phyloP scores from a whole-genome alignment of 2,329 filamentous ascomycete genomes.

The Coccinonectria pachysandricola region DNA sequence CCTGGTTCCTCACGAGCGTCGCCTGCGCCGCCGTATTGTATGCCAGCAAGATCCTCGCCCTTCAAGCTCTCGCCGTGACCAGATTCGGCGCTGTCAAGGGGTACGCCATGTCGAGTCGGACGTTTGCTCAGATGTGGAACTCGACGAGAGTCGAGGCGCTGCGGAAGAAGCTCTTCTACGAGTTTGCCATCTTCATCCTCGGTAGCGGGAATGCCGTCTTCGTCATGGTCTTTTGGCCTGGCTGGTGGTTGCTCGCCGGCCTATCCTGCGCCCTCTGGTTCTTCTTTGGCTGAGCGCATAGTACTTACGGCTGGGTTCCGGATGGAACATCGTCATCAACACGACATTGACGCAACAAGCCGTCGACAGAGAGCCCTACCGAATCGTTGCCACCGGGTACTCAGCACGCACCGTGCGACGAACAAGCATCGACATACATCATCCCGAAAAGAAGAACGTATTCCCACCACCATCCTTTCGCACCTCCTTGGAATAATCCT shows the following conservation, averaged over 20 bases:
- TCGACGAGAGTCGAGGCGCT: slow-evolving; percentile 25
- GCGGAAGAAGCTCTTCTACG: slow-evolving; percentile 38
- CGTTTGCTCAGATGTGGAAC: slow-evolving; percentile 26
- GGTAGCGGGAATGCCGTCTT: slow-evolving; percentile 39
- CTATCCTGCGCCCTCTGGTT: slow-evolving; percentile 24
- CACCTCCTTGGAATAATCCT: slow-evolving; percentile 69
- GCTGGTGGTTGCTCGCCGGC: slow-evolving; percentile 39
- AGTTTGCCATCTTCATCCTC: slow-evolving; percentile 41
- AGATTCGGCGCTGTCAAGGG: slow-evolving; percentile 20
- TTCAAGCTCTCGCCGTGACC: slow-evolving; percentile 18
- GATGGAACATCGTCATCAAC: slow-evolving; percentile 5
- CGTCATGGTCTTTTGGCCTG: slow-evolving; percentile 46
- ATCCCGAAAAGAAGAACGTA: slow-evolving; percentile 71
- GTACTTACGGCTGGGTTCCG: slow-evolving; percentile 2
- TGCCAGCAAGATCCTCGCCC: slow-evolving; percentile 16
- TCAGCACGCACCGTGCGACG: slow-evolving; percentile 2
- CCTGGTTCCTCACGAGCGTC: slow-evolving; percentile 21
- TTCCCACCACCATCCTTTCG: slow-evolving; percentile 83
- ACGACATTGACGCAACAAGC: slow-evolving; percentile 3
- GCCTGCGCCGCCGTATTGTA: slow-evolving; percentile 15
- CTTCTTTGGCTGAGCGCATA: slow-evolving; percentile 23
- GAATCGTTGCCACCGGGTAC: no score
- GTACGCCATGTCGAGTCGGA: slow-evolving; percentile 19
- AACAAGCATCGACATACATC: slow-evolving; percentile 9
- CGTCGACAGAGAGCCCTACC: slow-evolving; percentile 3